Evolutionary conservation across 2,329 filamentous ascomycete genomes (phyloP), one percentile per base, ranked within the genome.

Genomic region (Beauveria sp.): DNA sequence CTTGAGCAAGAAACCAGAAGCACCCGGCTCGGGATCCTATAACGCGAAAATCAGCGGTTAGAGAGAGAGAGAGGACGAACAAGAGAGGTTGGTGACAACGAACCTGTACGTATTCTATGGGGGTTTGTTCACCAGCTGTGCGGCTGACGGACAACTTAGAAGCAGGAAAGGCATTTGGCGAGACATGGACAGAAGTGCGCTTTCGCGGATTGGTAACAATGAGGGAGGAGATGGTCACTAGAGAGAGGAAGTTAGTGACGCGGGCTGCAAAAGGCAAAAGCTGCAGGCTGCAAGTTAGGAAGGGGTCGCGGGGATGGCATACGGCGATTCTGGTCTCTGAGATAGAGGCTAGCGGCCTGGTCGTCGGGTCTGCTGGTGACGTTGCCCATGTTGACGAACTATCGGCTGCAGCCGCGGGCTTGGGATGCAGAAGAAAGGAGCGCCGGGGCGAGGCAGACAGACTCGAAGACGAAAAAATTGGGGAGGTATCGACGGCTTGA

Each of bases 241-340:
- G 50, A 64, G 62, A 57, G 45, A 24, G 28, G 6, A 22, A 1
- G 50, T 54, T 16, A 53, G 50, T 22, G 56, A 65, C 59, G 62
- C 60, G 52, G 43, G 50, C 9, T 45, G 34, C 34, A 38, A 40
- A 40, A 38, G 31, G 50, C 40, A 31, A 52, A 46, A 34, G 12
- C 18, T 31, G 48, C 14, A 61, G 5, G n/a, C 20, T 34, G 56
- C 51, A 66, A 40, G 64, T 52, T 71, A 66, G 52, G 55, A 62
- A 52, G 62, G 57, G n/a, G 38, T 28, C 46, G 65, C 63, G 64
- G 60, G 64, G 64, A 63, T 69, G 69, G 79, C 88, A 73, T 83
- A 98, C 95, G 86, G 83, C 92, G 87, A 74, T 85, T 90, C 81
- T 96, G 95, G 74, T 99, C 95, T 79, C 90, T 89, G 73, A 98